Conservation (phyloP, 1,284 basidiomycete species). For the Malassezia psittaci region DNA sequence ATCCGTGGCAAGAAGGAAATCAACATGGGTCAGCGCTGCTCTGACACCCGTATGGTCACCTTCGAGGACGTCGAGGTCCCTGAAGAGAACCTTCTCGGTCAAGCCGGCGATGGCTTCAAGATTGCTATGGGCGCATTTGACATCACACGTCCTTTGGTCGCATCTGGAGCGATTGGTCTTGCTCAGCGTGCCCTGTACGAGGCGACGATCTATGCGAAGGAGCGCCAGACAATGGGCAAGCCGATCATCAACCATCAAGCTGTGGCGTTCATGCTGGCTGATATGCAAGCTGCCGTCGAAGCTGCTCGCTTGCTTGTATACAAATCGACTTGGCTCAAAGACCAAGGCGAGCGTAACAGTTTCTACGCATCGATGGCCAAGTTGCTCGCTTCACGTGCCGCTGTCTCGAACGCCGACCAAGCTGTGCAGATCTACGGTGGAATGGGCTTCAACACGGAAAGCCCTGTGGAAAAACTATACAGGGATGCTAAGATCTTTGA, state of each 20-base stretch:
- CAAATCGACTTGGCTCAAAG: constrained; percentile 53
- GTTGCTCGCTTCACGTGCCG: constrained; percentile 48
- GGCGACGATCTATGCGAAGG: constrained; percentile 54
- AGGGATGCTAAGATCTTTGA: constrained; percentile 40
- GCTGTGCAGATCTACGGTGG: constrained; percentile 52
- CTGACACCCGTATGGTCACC: constrained; percentile 55
- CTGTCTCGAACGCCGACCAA: constrained; percentile 42
- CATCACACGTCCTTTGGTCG: constrained; percentile 52
- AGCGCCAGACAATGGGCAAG: constrained; percentile 55
- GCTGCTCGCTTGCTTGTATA: constrained; percentile 52
- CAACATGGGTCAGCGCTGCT: constrained; percentile 57
- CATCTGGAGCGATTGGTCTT: constrained; percentile 53
- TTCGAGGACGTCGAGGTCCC: constrained; percentile 54
- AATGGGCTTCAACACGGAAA: constrained; percentile 54
- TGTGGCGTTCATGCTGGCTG: constrained; percentile 54
- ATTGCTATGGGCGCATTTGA: constrained; percentile 55
- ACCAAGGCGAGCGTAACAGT: constrained; percentile 52
- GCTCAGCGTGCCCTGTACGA: constrained; percentile 54
- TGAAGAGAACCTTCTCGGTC: constrained; percentile 52
- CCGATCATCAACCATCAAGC: constrained; percentile 55
- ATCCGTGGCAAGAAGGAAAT: constrained; percentile 52
- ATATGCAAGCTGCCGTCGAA: constrained; percentile 55
- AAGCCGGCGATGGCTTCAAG: constrained; percentile 54
- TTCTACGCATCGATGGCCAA: constrained; percentile 56
- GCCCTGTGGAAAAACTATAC: constrained; percentile 55